Base-by-base conservation (phyloP, 2,329 filamentous ascomycete genomes). In the Phialophora tarda region DNA sequence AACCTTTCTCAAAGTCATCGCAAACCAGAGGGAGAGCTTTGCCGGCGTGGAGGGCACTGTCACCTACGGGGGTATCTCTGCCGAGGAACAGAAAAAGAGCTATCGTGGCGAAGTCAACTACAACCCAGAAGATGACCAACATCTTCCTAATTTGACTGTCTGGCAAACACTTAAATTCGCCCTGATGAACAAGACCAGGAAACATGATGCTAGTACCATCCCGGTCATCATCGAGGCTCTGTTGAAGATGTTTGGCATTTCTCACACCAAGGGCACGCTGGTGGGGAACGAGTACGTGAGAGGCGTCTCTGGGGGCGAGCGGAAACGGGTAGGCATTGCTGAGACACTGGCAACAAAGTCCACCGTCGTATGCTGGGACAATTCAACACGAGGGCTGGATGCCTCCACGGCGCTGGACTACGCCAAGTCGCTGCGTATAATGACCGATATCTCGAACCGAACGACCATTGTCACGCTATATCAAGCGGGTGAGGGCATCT, bases 331-430 rank as follows among this genome's bases (percentile, higher is more conserved):
- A 8, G 89, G 88, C 24, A 92, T 94, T 69, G 89, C 90, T 1
- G 91, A 94, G 77, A 91, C 89, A 0, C 78, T 94, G 24, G 88
- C 90, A 4, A 89, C 89, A 6, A 89, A 91, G 76, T 88, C 88
- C 0, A 88, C 89, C 0, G 88, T 93, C 1, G 87, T 91, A 38
- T 89, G 88, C 69, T 93, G 90, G 89, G 91, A 94, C 72, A 94
- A 94, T 76, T 89, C 86, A 0, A 94, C 91, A 0, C 83, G 91
- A 56, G 91, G 91, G n/a, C 81, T 94, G 0, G 91, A 95, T 74
- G 89, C 90, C 1, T 91, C 88, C 1, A 93, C 91, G 0, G 91
- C 91, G 4, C 82, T 93, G 4, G 91, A 93, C 73, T 94, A 91
- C 72, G 89, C 88, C 10, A 89, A 88, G 64, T 88, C 86, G 0